A percentile compares a stretch with the other conserved stretches of the same genome.
Evolutionary conservation across 495 filamentous ascomycete species (phyloP).

Genomic region (Aspergillus kassunensis): DNA sequence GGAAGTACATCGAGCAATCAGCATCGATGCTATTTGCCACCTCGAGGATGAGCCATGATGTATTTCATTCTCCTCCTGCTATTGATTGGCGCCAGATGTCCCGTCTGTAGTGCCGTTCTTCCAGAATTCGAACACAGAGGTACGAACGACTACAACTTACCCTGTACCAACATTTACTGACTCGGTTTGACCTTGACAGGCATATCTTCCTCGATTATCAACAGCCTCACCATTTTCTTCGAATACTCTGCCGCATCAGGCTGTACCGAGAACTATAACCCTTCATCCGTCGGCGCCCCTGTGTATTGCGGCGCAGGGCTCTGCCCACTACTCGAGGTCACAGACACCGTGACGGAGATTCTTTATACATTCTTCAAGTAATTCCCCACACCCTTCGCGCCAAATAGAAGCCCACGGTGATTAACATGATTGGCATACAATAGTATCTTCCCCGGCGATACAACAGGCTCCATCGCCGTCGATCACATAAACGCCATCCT

Average conservation of each 20-base stretch:
- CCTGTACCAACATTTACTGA: not conserved
- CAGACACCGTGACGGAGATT: constrained; percentile 43
- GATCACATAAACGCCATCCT: constrained; percentile 54
- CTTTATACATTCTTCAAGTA: constrained; percentile 52
- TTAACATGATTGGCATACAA: constrained; percentile 26
- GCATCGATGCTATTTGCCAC: not conserved
- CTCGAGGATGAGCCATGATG: not conserved
- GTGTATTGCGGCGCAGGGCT: constrained; percentile 47
- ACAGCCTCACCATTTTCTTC: constrained; percentile 4
- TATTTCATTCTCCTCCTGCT: not conserved
- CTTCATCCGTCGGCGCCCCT: constrained; percentile 20
- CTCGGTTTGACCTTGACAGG: not conserved
- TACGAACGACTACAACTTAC: not conserved
- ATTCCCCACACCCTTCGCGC: not conserved
- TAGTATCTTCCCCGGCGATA: constrained; percentile 47
- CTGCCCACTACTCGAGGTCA: constrained; percentile 52
- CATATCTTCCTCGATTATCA: not conserved
- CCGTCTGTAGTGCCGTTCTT: not conserved
- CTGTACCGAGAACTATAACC: constrained; percentile 46
- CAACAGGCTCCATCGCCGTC: constrained; percentile 56
- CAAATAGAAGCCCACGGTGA: not conserved
- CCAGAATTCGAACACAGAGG: not conserved
- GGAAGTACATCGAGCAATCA: no score
- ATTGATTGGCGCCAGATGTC: not conserved
- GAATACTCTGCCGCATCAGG: constrained; percentile 63